phyloP scores from a whole-genome alignment of 2,329 filamentous ascomycete species.

The Harringtonia lauricola region DNA sequence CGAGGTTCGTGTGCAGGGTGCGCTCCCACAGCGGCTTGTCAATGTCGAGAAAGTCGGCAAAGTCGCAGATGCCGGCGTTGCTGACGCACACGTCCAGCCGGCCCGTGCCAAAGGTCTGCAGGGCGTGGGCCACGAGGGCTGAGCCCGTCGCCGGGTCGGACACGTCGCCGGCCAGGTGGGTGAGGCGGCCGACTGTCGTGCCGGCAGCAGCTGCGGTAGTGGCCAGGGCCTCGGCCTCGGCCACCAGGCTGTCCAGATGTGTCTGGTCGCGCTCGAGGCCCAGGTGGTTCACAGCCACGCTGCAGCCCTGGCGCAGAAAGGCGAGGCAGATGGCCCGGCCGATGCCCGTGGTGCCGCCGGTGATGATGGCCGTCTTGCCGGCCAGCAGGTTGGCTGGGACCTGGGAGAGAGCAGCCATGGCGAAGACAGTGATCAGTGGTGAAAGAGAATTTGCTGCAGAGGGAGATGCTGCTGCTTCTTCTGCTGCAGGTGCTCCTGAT shows the following conservation, averaged over 20 bases:
- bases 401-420: constrained; percentile 33
- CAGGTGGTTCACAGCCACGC: constrained; percentile 72
- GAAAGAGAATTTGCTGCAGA: neutral
- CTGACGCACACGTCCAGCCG: constrained; percentile 70
- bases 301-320: constrained; percentile 66
- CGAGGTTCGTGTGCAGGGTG: constrained; percentile 72
- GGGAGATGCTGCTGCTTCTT: no score
- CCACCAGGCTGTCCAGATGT: constrained; percentile 42
- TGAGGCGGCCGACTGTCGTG: constrained; percentile 37
- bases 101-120: constrained; percentile 42
- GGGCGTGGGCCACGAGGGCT: constrained; percentile 54
- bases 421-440: neutral
- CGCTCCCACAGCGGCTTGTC: constrained; percentile 56
- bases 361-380: constrained; percentile 75
- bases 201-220: constrained; percentile 26
- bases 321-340: constrained; percentile 75
- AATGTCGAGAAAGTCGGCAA: constrained; percentile 74
- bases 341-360: constrained; percentile 77
- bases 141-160: constrained; percentile 61
- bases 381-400: constrained; percentile 42
- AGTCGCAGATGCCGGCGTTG: constrained; percentile 82
- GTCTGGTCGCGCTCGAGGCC: constrained; percentile 40
- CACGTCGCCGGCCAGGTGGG: constrained; percentile 68
- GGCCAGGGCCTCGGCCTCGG: constrained; percentile 36
- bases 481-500: no score